Conservation (phyloP, 179 eudicot genomes). For the Silene coronaria region DNA sequence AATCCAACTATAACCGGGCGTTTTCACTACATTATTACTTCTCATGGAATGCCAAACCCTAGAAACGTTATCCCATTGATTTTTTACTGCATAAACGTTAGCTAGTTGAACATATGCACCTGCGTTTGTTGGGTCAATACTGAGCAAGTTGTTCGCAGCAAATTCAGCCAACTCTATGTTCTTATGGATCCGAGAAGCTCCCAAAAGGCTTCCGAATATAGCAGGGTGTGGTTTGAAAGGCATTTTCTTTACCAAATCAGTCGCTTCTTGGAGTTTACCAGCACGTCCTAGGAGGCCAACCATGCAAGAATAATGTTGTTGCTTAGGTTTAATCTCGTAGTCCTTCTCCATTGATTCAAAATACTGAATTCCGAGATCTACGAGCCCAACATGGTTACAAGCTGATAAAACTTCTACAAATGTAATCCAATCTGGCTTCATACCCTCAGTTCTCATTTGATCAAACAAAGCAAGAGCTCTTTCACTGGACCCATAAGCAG, state of each 20-base stretch:
- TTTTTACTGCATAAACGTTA: conserved; percentile 57
- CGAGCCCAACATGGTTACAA: conserved; percentile 75
- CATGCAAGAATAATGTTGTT: conserved; percentile 77
- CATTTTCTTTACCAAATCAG: conserved; percentile 59
- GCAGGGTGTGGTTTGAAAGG: conserved; percentile 61
- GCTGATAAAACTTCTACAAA: conserved; percentile 74
- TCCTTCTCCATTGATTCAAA: conserved; percentile 57
- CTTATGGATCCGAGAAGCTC: conserved; percentile 73
- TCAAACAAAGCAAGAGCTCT: conserved; percentile 57
- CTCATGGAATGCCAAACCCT: conserved; percentile 55
- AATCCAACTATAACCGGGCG: conserved; percentile 69
- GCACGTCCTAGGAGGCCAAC: conserved; percentile 82
- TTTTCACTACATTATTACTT: conserved; percentile 49
- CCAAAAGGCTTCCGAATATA: conserved; percentile 63
- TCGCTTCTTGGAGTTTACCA: conserved; percentile 62
- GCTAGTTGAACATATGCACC: conserved; percentile 76
- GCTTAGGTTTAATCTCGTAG: conserved; percentile 42
- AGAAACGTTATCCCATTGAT: conserved; percentile 62
- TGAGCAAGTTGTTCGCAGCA: conserved; percentile 64
- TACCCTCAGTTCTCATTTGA: conserved; percentile 40
- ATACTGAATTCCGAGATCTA: conserved; percentile 52
- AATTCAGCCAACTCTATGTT: conserved; percentile 61
- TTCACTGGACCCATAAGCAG: conserved; percentile 58
- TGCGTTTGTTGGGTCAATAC: conserved; percentile 49
- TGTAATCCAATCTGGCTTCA: conserved; percentile 67